phyloP scores from a whole-genome alignment of 768 basidiomycete species.

The Baorangia bicolor region DNA sequence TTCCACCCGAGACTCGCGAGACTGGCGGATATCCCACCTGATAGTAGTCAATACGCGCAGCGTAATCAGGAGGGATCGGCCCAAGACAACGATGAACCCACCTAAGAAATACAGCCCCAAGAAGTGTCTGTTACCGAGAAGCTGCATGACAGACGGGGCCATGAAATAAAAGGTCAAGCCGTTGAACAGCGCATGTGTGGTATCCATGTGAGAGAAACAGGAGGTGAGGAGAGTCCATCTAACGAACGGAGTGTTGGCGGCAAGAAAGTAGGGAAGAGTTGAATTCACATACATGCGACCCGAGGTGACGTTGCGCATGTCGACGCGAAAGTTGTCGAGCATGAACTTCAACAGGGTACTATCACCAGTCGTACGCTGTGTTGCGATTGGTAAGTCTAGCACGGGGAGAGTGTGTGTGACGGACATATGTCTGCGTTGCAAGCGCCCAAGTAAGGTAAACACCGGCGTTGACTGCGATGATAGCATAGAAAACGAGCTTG shows the following conservation, averaged over 20 bases:
- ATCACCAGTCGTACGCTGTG: constrained; percentile 41
- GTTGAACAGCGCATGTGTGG: constrained; percentile 70
- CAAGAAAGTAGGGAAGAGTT: not conserved
- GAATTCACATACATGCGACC: constrained; percentile 60
- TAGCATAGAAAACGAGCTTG: constrained; percentile 55
- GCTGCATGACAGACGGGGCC: constrained; percentile 58
- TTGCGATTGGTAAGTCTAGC: not conserved
- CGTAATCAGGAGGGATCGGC: not conserved
- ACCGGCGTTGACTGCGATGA: constrained; percentile 60
- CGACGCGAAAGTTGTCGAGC: constrained; percentile 60
- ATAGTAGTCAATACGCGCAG: not conserved
- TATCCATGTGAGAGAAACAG: constrained; percentile 65
- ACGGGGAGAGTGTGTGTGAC: constrained; percentile 26
- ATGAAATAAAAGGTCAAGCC: constrained; percentile 79
- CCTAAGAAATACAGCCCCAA: constrained; percentile 73
- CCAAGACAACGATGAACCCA: constrained; percentile 27
- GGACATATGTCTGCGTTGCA: constrained; percentile 33
- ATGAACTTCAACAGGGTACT: constrained; percentile 46
- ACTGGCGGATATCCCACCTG: constrained; percentile 62
- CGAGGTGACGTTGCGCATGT: constrained; percentile 54
- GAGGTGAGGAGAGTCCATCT: constrained; percentile 78
- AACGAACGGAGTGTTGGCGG: not conserved
- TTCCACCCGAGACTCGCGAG: constrained; percentile 50
- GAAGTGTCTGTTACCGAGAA: constrained; percentile 68
- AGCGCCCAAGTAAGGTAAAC: constrained; percentile 62